Evolutionary conservation across 495 filamentous ascomycete genomes (phyloP), one percentile per base, ranked within the genome.

Genomic region (Viridothelium virens): DNA sequence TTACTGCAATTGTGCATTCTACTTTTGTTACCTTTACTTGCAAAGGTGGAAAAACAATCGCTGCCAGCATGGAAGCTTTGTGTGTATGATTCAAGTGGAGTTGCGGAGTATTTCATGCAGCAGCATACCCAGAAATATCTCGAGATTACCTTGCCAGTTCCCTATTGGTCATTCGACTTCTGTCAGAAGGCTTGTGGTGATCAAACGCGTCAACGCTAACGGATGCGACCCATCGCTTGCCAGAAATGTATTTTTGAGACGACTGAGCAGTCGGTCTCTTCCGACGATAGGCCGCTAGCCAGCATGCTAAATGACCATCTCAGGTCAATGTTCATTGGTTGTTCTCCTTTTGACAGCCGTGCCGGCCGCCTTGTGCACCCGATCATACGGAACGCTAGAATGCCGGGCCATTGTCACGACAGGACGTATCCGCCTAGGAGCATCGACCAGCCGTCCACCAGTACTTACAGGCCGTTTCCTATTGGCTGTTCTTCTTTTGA

Each of bases 401-500:
- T 25, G 25, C 25, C 25, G 25, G 25, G 25, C 25, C 25, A 25
- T 18, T 5, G 4, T 2, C 31, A 12, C 39, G 62, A 48, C 11
- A 36, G 31, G 41, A 44, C 14, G n/a, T 53, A 14, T 11, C n/a
- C 11, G 2, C 5, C 48, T 53, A 16, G 11, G n/a, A n/a, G n/a
- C n/a, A n/a, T n/a, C n/a, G n/a, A n/a, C 11, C 48, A 53, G 5
- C 3, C n/a, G 16, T 56, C 41, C 0, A 44, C 7, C 41, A 44
- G 41, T 14, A 0, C 14, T 1, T 1, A 7, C 6, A 14, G 41
- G 14, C 0, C 14, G 41, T 14, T 44, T 0, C 1, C 14, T 37
- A 65, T 65, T 65, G 63, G 62, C 48, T 56, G 37, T 25, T 68
- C 37, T 47, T 1, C 66, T 65, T 68, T 68, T 65, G 66, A 31